Evolutionary conservation across 192 early-diverging fungal species (phyloP).

Genomic region (Gryganskiella cystojenkinii): DNA sequence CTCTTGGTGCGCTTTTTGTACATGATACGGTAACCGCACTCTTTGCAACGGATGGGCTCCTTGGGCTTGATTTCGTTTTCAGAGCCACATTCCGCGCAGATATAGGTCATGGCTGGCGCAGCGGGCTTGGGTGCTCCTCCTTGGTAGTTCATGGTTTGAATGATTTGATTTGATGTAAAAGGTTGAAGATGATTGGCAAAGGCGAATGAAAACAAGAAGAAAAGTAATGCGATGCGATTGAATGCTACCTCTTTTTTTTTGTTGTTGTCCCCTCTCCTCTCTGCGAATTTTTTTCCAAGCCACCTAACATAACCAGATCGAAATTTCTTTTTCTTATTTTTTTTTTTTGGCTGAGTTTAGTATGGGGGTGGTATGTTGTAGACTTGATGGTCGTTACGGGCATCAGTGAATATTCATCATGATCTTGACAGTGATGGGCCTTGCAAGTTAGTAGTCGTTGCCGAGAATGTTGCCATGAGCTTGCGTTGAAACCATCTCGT

Average conservation of each 20-base stretch:
- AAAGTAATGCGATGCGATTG: neutral
- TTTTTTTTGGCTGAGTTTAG: neutral
- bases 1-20: constrained; percentile 97
- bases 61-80: constrained; percentile 93
- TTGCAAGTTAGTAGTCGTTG: constrained; percentile 19
- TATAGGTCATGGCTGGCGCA: constrained; percentile 38
- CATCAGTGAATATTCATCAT: neutral
- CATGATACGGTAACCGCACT: constrained; percentile 97
- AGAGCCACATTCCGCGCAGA: constrained; percentile 77
- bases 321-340: constrained; percentile 4
- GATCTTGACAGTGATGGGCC: no score
- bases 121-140: constrained; percentile 35
- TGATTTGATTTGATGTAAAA: neutral
- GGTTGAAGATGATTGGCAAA: neutral
- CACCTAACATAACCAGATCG: neutral
- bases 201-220: neutral
- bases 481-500: constrained; percentile 64
- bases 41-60: constrained; percentile 96
- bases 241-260: neutral
- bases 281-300: neutral
- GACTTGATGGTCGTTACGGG: no score
- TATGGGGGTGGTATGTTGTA: neutral
- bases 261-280: neutral
- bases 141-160: constrained; percentile 43
- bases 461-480: constrained; percentile 25